Evolutionary conservation across 768 basidiomycete species (phyloP), one percentile per base, ranked within the genome.

Genomic region (Lactarius sp.): DNA sequence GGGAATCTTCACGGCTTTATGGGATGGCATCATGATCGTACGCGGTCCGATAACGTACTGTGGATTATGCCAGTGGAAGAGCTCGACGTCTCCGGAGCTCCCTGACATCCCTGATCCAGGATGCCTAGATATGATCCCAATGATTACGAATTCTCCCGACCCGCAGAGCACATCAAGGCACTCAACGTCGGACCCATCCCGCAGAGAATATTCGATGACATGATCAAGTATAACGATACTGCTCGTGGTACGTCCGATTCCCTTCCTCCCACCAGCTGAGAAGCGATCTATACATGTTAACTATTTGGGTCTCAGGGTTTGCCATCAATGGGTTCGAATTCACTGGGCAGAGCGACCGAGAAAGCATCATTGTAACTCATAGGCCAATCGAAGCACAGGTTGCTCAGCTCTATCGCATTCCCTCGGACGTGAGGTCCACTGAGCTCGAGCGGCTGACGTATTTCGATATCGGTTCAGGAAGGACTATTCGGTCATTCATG

Each of bases 381-480:
- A 72, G 78, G 20, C 78, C 78, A n/a, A 70, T 70, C 41, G 71
- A 76, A 63, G 73, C 75, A 8, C 78, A 77, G 39, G 75, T 79
- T 52, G 60, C 70, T 4, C 76, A 79, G 57, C 62, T 76, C 39
- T 79, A 73, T 59, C 72, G 74, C 49, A 73, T 79, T 33, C 69
- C 75, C 1, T 59, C 69, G 6, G 69, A 75, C 39, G 65, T 76
- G 1, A 41, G 61, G 31, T 64, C 66, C 33, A 65, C 65, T 14
- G 69, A 69, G n/a, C 61, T 76, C 16, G 70, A 75, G 31, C 72
- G 78, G 47, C 67, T 79, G 69, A 77, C 77, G 2, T 64, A 77
- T 69, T 79, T 79, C 60, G 70, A 79, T 57, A 64, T 77, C n/a
- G 74, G 73, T 37, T 70, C 73, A 1, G 77, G 78, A 7, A 70